A percentile compares a stretch with the other conserved stretches of the same genome.
These are phyloP conservation scores for Gymnopilus junonius DNA, from an alignment of 768 basidiomycete genomes.

Conservation along the genomic window DNA sequence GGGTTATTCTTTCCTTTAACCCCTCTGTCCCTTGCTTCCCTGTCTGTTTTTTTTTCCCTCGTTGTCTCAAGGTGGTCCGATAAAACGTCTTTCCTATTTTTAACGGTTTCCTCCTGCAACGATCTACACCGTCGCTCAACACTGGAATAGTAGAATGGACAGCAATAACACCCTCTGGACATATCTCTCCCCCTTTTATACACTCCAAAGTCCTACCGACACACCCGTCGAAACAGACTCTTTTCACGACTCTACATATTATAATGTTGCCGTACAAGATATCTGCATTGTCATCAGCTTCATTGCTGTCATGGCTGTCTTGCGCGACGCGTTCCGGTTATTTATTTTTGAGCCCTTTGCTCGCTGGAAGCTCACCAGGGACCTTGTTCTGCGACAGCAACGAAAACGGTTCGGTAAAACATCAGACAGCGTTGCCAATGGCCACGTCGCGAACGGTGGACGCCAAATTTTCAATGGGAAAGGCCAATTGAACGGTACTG, in stretches of 20 bases:
- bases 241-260: constrained; percentile 72
- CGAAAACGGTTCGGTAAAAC: constrained; percentile 18
- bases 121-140: neutral
- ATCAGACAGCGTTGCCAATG: constrained; percentile 31
- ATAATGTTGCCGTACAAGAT: constrained; percentile 76
- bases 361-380: constrained; percentile 67
- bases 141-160: constrained; percentile 18
- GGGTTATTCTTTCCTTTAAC: constrained; percentile 8
- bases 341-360: constrained; percentile 83
- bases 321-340: constrained; percentile 80
- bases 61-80: constrained; percentile 26
- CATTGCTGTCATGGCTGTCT: constrained; percentile 84
- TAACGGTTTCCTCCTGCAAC: constrained; percentile 6
- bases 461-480: constrained; percentile 24
- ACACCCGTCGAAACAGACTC: constrained; percentile 68
- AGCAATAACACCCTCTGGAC: constrained; percentile 25
- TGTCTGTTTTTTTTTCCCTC: neutral
- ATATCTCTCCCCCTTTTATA: constrained; percentile 68
- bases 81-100: constrained; percentile 19
- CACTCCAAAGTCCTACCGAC: constrained; percentile 70
- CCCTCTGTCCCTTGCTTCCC: constrained; percentile 4
- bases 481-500: constrained; percentile 23
- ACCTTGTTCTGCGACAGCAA: constrained; percentile 41
- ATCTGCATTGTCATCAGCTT: constrained; percentile 79
- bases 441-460: constrained; percentile 32